phyloP scores from a whole-genome alignment of 495 filamentous ascomycete genomes.

The Oidiodendron maius region DNA sequence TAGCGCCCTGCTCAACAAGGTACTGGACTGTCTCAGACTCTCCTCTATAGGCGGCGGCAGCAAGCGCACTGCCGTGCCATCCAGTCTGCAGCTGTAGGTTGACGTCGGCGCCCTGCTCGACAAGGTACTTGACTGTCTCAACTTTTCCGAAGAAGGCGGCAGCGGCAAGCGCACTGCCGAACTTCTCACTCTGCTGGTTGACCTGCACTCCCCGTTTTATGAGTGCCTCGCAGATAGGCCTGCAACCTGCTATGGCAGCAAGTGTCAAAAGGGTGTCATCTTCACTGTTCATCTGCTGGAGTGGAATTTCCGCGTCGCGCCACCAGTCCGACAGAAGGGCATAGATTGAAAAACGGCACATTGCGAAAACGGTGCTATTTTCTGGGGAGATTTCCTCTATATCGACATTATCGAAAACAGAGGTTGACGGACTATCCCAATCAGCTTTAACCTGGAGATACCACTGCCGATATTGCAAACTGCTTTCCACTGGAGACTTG shows the following conservation, averaged over 20 bases:
- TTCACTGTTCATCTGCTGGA: not conserved
- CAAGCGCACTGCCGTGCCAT: slow-evolving; percentile 5
- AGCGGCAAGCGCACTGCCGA: slow-evolving; percentile 7
- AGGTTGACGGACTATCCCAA: too few species aligned
- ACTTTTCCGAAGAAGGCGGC: not conserved
- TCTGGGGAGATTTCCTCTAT: slow-evolving; percentile 4
- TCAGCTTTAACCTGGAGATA: slow-evolving; percentile 12
- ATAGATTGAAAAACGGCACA: slow-evolving; percentile 24
- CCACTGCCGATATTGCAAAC: slow-evolving; percentile 27
- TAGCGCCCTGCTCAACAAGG: slow-evolving; percentile 2
- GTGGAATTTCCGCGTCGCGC: slow-evolving; percentile 12
- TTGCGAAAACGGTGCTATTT: slow-evolving; percentile 13
- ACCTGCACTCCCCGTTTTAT: slow-evolving; percentile 7
- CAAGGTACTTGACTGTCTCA: not conserved
- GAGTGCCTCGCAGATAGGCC: not conserved
- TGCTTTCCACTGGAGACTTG: slow-evolving; percentile 24
- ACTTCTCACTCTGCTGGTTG: slow-evolving; percentile 7
- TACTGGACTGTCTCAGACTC: not conserved
- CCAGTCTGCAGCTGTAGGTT: slow-evolving; percentile 12
- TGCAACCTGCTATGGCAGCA: slow-evolving; percentile 11
- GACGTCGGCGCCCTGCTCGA: slow-evolving; percentile 10
- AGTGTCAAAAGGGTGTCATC: slow-evolving; percentile 18
- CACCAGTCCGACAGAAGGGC: slow-evolving; percentile 26
- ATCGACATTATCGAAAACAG: slow-evolving; percentile 1
- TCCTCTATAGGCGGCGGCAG: not conserved